Evolutionary conservation across 768 basidiomycete species (phyloP).

Genomic region (Lactifluus piperatus): DNA sequence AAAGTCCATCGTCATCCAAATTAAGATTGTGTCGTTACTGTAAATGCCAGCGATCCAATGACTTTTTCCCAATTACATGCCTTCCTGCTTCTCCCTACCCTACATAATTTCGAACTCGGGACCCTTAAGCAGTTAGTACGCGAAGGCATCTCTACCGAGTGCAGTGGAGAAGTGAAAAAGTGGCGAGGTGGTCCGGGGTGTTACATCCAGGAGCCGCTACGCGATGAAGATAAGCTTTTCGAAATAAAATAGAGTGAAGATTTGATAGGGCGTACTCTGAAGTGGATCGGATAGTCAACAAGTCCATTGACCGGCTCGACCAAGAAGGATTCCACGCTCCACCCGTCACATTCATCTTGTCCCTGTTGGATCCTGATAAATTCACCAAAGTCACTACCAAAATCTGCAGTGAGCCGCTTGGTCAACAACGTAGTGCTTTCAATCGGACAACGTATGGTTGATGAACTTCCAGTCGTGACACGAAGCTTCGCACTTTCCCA

Average conservation of each 20-base stretch:
- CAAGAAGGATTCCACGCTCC: constrained; percentile 58
- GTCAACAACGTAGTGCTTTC: constrained; percentile 46
- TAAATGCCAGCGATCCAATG: too few species aligned
- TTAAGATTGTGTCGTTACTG: too few species aligned
- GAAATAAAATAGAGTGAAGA: background rate
- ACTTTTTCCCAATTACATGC: too few species aligned
- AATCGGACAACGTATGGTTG: constrained; percentile 79
- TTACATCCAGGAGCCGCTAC: constrained; percentile 62
- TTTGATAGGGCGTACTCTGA: constrained; percentile 52
- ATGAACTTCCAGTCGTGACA: constrained; percentile 68
- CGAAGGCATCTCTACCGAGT: constrained; percentile 25
- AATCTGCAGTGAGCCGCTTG: constrained; percentile 38
- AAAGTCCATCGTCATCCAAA: too few species aligned
- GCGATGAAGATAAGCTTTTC: constrained; percentile 8
- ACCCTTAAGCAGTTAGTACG: too few species aligned
- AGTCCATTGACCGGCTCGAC: constrained; percentile 70
- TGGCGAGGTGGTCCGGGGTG: constrained; percentile 65
- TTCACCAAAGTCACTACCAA: constrained; percentile 71
- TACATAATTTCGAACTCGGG: too few species aligned
- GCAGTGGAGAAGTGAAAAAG: constrained; percentile 54
- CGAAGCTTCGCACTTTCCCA: constrained; percentile 48
- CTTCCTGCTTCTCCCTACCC: too few species aligned
- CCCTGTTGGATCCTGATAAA: constrained; percentile 66
- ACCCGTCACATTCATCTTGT: constrained; percentile 44
- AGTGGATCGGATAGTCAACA: constrained; percentile 59